A percentile compares a stretch with the other conserved stretches of the same genome.
Evolutionary conservation across 2,329 filamentous ascomycete genomes (phyloP).

Genomic region (Tolypocladium inflatum): DNA sequence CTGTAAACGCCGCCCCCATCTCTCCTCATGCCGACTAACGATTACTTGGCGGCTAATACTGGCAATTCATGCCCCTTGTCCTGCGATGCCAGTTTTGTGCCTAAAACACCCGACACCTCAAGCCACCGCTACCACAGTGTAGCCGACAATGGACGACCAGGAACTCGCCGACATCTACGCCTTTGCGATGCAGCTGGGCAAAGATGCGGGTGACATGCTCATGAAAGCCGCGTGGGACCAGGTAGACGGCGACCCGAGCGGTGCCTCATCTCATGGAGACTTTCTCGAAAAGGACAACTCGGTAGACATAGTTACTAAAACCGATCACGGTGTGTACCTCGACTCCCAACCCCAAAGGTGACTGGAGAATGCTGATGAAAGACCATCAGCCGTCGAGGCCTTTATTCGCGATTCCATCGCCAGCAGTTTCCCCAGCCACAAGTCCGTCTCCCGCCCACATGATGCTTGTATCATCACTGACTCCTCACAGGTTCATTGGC

Average conservation of each 20-base stretch:
- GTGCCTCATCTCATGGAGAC: conserved; percentile 7
- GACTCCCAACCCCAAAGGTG: no score
- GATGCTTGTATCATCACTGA: no score
- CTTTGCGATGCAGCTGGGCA: conserved; percentile 62
- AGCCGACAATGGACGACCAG: conserved; percentile 19
- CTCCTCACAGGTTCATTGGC: conserved; percentile 50
- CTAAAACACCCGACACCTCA: no score
- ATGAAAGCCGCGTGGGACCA: conserved; percentile 43
- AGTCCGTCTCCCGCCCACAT: conserved; percentile 31
- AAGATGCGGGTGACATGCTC: conserved; percentile 59
- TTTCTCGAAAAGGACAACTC: conserved; percentile 59
- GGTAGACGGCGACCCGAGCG: conserved; percentile 11
- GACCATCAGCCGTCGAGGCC: conserved; percentile 52
- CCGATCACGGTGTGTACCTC: conserved; percentile 52
- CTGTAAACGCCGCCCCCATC: background rate
- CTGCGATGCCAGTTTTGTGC: no score
- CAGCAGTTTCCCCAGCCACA: conserved; percentile 53
- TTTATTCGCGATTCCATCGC: conserved; percentile 54
- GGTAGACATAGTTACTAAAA: conserved; percentile 70
- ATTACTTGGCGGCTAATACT: no score
- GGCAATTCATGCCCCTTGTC: background rate
- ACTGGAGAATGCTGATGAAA: background rate
- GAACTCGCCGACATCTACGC: conserved; percentile 57
- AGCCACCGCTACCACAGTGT: background rate
- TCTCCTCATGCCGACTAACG: no score